Conservation (phyloP, 2,329 filamentous ascomycete genomes). For the Arthrobotrys conoides region DNA sequence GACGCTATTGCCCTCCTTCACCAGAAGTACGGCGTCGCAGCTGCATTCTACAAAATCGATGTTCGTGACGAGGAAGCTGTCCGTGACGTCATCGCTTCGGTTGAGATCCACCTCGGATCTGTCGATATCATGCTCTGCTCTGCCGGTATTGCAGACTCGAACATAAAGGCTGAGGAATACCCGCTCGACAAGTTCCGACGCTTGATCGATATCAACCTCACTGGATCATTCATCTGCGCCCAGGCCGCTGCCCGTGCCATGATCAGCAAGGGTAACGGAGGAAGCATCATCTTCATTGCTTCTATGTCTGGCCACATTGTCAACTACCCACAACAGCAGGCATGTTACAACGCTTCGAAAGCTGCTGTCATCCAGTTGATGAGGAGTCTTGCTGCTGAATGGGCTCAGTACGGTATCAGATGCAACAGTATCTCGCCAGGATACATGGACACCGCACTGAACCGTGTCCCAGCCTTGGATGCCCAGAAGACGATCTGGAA, state of each 20-base stretch:
- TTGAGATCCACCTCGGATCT: constrained; percentile 76
- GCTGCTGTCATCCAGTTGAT: constrained; percentile 82
- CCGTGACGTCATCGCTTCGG: constrained; percentile 77
- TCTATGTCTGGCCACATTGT: constrained; percentile 87
- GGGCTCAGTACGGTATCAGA: constrained; percentile 84
- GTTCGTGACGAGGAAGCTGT: constrained; percentile 80
- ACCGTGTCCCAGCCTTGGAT: constrained; percentile 82
- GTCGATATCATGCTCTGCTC: constrained; percentile 84
- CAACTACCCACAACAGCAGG: constrained; percentile 88
- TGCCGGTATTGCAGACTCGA: constrained; percentile 85
- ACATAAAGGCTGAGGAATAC: constrained; percentile 85
- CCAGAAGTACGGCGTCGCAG: constrained; percentile 79
- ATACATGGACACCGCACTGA: constrained; percentile 88
- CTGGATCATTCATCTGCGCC: constrained; percentile 82
- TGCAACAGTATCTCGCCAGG: constrained; percentile 88
- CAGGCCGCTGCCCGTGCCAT: constrained; percentile 80
- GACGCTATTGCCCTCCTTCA: constrained; percentile 78
- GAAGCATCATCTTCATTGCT: constrained; percentile 81
- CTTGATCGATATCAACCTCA: constrained; percentile 86
- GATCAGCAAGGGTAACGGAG: constrained; percentile 79
- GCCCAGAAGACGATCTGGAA: constrained; percentile 87
- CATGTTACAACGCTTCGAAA: constrained; percentile 87
- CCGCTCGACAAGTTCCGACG: constrained; percentile 82
- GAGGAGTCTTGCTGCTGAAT: constrained; percentile 86
- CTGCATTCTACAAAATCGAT: constrained; percentile 83